Conservation (phyloP, 164 flowering plant genomes). For the Dillenia turbinata region DNA sequence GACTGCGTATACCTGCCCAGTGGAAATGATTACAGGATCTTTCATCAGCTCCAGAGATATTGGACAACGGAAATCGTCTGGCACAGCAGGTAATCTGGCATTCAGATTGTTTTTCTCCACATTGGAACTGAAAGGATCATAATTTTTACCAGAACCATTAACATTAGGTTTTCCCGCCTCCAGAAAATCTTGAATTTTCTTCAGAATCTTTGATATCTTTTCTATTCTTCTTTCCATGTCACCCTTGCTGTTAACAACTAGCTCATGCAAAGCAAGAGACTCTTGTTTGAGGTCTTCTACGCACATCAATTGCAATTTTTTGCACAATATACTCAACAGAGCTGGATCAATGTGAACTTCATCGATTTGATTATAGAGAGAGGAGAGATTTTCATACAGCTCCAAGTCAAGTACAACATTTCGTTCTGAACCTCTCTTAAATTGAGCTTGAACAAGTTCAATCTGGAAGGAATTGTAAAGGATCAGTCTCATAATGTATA, state of each 20-base stretch:
- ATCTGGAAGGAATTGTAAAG: not conserved
- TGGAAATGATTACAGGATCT: not conserved
- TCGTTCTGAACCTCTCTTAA: not conserved
- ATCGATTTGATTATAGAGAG: not conserved
- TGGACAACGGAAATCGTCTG: slow-evolving; percentile 2
- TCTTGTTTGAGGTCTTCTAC: not conserved
- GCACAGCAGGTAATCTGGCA: not conserved
- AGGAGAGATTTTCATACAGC: not conserved
- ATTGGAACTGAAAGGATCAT: too few relatives aligned
- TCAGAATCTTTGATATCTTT: not conserved
- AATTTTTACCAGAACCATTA: not conserved
- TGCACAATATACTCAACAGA: not conserved
- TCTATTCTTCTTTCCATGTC: not conserved
- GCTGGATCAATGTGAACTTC: not conserved
- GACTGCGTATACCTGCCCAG: not conserved
- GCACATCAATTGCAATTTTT: not conserved
- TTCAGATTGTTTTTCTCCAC: not conserved
- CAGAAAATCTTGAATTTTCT: not conserved
- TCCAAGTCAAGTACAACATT: not conserved
- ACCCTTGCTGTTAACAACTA: not conserved
- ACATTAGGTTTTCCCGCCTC: not conserved
- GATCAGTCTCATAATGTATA: too few relatives aligned
- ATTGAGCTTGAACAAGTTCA: slow-evolving; percentile 1
- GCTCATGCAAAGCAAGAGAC: slow-evolving; percentile 1
- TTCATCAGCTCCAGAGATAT: not conserved